Percentiles rank a stretch among this genome's conserved stretches.
phyloP scores from a whole-genome alignment of 306 rosid species.

The Quercus glauca region DNA sequence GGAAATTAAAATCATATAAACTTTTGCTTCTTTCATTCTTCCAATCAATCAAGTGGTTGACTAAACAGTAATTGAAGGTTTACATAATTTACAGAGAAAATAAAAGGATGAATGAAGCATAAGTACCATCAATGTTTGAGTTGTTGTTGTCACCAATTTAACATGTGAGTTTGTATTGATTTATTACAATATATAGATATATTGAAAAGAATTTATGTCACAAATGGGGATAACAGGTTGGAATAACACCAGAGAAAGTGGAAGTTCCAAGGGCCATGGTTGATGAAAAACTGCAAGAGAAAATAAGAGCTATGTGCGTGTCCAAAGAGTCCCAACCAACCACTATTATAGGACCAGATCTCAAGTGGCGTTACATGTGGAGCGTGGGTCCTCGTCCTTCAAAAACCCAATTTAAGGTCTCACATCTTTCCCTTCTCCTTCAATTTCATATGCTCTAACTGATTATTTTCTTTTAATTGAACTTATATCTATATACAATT shows the following conservation, averaged over 20 bases:
- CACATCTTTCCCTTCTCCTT: background rate
- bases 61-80: too few relatives aligned
- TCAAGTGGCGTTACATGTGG: constrained; percentile 95
- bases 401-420: constrained; percentile 73
- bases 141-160: background rate
- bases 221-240: constrained; percentile 56
- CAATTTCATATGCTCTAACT: background rate
- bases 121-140: too few relatives aligned
- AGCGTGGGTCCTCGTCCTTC: constrained; percentile 89
- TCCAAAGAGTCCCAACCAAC: constrained; percentile 60
- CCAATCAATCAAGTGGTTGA: too few relatives aligned
- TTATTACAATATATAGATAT: background rate
- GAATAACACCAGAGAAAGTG: constrained; percentile 90
- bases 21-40: background rate
- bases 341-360: constrained; percentile 75
- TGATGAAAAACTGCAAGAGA: constrained; percentile 83
- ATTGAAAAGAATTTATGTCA: background rate
- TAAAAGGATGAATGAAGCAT: too few relatives aligned
- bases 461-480: constrained; percentile 10
- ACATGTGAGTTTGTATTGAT: background rate
- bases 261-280: constrained; percentile 90
- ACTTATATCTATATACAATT: too few relatives aligned
- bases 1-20: too few relatives aligned
- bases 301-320: constrained; percentile 50
- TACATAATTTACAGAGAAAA: too few relatives aligned